These are phyloP conservation scores for Drechslerella coelobrocha DNA, from an alignment of 2,329 filamentous ascomycete genomes.

Conservation along the genomic window DNA sequence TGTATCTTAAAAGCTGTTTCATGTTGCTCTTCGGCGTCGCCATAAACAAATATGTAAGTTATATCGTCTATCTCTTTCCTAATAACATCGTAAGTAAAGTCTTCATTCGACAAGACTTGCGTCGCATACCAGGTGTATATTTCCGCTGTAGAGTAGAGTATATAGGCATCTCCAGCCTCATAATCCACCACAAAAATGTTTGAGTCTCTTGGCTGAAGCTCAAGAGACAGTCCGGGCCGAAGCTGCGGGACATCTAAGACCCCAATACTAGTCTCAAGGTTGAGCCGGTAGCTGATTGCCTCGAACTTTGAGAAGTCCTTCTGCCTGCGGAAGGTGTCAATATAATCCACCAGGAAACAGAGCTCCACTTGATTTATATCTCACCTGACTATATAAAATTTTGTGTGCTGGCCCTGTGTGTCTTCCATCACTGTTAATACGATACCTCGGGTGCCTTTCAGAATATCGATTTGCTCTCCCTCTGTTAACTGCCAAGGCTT, in stretches of 20 bases:
- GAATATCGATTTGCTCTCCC: conserved; percentile 23
- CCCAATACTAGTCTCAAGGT: conserved; percentile 39
- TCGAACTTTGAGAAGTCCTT: conserved; percentile 40
- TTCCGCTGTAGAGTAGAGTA: conserved; percentile 74
- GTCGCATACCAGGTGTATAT: conserved; percentile 67
- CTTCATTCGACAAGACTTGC: not conserved
- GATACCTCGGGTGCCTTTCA: conserved; percentile 25
- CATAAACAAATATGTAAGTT: conserved; percentile 70
- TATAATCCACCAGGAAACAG: no score
- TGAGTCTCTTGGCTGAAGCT: conserved; percentile 40
- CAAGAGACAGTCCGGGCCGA: conserved; percentile 12
- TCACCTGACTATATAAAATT: conserved; percentile 41
- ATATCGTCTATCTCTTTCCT: conserved; percentile 66
- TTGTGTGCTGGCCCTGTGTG: conserved; percentile 49
- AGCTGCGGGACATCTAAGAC: conserved; percentile 10
- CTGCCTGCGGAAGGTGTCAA: conserved; percentile 12
- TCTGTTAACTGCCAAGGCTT: conserved; percentile 58
- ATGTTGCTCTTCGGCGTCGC: conserved; percentile 68
- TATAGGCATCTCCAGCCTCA: conserved; percentile 65
- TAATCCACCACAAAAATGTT: conserved; percentile 71
- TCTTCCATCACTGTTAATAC: conserved; percentile 48
- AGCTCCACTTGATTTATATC: not conserved
- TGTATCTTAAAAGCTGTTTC: conserved; percentile 63
- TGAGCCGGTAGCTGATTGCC: conserved; percentile 25
- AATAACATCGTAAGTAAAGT: not conserved